Evolutionary conservation across 2,329 filamentous ascomycete genomes (phyloP).

Genomic region (Cladosporium sp.): DNA sequence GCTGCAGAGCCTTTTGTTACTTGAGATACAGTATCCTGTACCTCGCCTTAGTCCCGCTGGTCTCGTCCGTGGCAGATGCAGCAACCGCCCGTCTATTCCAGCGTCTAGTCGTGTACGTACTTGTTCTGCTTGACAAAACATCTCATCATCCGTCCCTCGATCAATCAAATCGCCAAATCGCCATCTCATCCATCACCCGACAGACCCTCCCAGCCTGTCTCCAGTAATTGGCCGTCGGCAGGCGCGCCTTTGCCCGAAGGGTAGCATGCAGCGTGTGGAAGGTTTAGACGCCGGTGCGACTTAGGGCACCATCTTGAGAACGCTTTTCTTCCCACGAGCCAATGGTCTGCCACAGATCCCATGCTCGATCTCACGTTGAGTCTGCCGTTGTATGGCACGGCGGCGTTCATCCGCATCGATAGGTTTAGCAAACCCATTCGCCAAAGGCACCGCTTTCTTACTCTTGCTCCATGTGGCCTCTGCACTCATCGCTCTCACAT

Average conservation of each 20-base stretch:
- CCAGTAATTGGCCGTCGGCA: background rate
- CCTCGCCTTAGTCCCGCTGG: background rate
- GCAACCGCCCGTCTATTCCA: background rate
- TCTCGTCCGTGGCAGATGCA: background rate
- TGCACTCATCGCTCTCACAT: too few species aligned
- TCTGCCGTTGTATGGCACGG: background rate
- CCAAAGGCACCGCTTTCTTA: background rate
- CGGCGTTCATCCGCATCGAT: background rate
- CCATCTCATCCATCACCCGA: background rate
- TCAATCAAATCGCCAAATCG: too few species aligned
- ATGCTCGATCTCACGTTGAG: conserved; percentile 2
- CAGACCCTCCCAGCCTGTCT: background rate
- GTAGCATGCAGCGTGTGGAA: background rate
- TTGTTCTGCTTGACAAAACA: too few species aligned
- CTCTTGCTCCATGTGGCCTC: background rate
- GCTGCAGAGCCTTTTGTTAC: background rate
- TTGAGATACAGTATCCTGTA: background rate
- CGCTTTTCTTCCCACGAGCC: background rate
- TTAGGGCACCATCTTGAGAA: background rate
- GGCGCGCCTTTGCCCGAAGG: background rate
- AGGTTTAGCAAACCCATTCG: background rate
- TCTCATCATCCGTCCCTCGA: too few species aligned
- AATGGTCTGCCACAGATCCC: background rate
- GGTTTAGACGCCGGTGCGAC: conserved; percentile 1
- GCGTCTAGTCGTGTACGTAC: too few species aligned